Evolutionary conservation across 2,329 filamentous ascomycete species (phyloP), one percentile per base, ranked within the genome.

Genomic region (Xylaria sp.): DNA sequence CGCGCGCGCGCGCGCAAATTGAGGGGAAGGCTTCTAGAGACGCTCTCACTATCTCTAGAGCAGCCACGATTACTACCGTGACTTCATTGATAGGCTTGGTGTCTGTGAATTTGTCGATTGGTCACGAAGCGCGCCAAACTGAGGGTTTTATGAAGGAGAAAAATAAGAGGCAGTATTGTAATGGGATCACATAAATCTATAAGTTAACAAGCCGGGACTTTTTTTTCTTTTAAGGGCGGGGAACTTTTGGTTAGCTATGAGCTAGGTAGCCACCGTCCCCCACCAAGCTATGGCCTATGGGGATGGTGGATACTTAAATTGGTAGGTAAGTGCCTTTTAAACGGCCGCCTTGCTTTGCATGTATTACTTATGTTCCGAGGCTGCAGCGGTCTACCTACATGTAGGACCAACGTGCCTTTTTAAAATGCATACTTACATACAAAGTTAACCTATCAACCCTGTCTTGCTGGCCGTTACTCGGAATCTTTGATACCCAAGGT

Each of bases 11-110:
- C 57, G 66, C 64, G 54, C 33, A 3, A 43, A 58, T 49, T 57
- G 71, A 71, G 69, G 67, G 68, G 73, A 73, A 85, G 85, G 86
- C 89, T 89, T 88, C 89, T 90, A 92, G 89, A 91, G 90, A 91
- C 88, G 84, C 87, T 90, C 87, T 88, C 88, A 89, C 86, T 87
- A 91, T 91, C 91, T 90, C 91, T 90, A 92, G 90, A 92, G 89
- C 89, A 86, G 81, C 83, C 85, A 86, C 84, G 81, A 83, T 82
- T 90, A 85, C 93, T 95, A 92, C 87, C 90, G 86, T 78, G 79
- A 78, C 81, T 82, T 86, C 88, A 90, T 90, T 88, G 85, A 86
- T 71, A 67, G 46, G 67, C 60, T 51, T 66, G 60, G 67, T 57
- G 65, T 51, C 41, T 31, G 33, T 18, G 65, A 57, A 56, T 55